phyloP scores from a whole-genome alignment of 2,329 filamentous ascomycete species.

The Didymella lethalis region DNA sequence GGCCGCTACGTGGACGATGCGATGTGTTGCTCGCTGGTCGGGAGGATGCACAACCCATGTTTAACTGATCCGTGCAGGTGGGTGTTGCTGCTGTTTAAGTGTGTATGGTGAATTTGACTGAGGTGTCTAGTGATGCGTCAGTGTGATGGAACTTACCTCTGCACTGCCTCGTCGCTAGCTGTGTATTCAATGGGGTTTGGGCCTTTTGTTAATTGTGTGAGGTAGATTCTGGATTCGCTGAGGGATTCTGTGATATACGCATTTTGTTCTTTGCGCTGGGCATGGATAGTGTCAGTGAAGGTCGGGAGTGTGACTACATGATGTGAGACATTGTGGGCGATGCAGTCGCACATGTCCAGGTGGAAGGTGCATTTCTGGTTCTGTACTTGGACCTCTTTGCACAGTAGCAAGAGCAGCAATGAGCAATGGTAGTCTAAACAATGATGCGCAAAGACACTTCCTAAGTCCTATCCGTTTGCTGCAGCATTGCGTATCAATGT shows the following conservation, averaged over 20 bases:
- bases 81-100: not conserved
- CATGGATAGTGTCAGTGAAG: slow-evolving; percentile 6
- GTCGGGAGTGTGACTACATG: slow-evolving; percentile 1
- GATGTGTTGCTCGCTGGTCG: slow-evolving; percentile 1
- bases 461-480: not conserved
- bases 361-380: not conserved
- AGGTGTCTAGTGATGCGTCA: not conserved
- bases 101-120: not conserved
- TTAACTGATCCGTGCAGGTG: not conserved
- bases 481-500: not conserved
- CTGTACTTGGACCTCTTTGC: not conserved
- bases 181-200: not conserved
- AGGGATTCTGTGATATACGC: not conserved
- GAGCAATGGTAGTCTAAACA: not conserved
- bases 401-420: not conserved
- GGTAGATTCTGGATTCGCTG: not conserved
- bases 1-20: not conserved
- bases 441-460: not conserved
- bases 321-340: slow-evolving; percentile 7
- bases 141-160: slow-evolving; percentile 4
- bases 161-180: not conserved
- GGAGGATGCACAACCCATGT: slow-evolving; percentile 18
- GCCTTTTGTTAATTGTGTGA: not conserved
- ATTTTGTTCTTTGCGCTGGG: not conserved
- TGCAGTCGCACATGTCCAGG: not conserved